Conservation (phyloP, 2,329 filamentous ascomycete species). For the Fusarium luffae region DNA sequence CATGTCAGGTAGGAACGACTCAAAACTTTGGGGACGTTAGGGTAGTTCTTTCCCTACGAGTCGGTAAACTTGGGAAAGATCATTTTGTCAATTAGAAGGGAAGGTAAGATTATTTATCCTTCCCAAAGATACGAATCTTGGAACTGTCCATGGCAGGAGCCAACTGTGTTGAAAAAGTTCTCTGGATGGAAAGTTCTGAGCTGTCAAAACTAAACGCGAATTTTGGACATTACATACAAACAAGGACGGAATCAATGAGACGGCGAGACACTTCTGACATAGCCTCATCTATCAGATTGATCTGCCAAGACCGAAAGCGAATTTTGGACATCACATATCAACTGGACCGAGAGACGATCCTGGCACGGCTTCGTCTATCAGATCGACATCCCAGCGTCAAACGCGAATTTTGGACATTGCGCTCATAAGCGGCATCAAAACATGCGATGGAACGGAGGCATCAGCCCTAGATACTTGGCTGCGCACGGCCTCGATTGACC, state of each 20-base stretch:
- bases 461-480: no score
- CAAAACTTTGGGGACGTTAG: background rate
- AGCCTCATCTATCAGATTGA: no score
- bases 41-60: background rate
- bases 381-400: background rate
- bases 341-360: no score
- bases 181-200: fast-evolving
- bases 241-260: fast-evolving
- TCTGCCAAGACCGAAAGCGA: no score
- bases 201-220: background rate
- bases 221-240: background rate
- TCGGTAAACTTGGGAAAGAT: background rate
- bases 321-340: no score
- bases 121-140: background rate
- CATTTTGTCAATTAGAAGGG: background rate
- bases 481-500: no score
- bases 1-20: background rate
- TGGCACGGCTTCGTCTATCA: background rate
- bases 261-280: no score
- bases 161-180: background rate
- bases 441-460: no score
- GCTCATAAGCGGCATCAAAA: fast-evolving
- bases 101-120: background rate
- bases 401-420: background rate
- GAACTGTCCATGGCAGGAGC: background rate